These are phyloP conservation scores for Tetracentron sinense DNA, from an alignment of 164 flowering plant species.

Conservation along the genomic window DNA sequence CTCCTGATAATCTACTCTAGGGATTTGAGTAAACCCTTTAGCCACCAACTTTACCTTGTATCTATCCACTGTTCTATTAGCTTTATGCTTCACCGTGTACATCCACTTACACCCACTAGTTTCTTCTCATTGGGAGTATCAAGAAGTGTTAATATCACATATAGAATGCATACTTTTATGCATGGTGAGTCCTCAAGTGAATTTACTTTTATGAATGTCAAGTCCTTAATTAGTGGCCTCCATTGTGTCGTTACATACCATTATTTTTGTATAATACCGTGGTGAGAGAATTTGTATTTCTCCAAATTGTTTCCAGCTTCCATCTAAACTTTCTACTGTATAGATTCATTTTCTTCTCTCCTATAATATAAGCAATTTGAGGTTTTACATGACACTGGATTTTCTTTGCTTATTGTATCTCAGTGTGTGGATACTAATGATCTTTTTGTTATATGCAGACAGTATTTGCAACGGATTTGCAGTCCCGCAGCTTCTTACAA, in stretches of 20 bases:
- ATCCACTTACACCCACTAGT: no score
- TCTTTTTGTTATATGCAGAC: conserved; percentile 47
- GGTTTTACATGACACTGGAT: not conserved
- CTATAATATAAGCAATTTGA: not conserved
- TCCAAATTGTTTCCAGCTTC: not conserved
- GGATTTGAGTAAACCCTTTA: no score
- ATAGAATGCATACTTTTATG: no score
- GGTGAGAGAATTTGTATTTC: not conserved
- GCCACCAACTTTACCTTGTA: no score
- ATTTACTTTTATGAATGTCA: no score
- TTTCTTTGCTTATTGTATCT: not conserved
- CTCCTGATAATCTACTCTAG: no score
- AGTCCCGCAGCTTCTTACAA: conserved; percentile 75
- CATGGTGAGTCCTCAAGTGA: no score
- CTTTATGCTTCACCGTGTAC: no score
- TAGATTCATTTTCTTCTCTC: not conserved
- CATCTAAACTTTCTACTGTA: not conserved
- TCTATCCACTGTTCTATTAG: no score
- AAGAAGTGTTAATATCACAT: no score
- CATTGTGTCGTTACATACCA: not conserved
- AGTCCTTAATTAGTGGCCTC: not conserved
- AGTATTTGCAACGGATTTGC: conserved; percentile 87
- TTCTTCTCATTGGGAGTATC: no score
- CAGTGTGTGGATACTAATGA: not conserved
- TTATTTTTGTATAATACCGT: not conserved